These are phyloP conservation scores for Hyparrhenia diplandra DNA, from an alignment of 176 grass and related monocot genomes.

Conservation along the genomic window DNA sequence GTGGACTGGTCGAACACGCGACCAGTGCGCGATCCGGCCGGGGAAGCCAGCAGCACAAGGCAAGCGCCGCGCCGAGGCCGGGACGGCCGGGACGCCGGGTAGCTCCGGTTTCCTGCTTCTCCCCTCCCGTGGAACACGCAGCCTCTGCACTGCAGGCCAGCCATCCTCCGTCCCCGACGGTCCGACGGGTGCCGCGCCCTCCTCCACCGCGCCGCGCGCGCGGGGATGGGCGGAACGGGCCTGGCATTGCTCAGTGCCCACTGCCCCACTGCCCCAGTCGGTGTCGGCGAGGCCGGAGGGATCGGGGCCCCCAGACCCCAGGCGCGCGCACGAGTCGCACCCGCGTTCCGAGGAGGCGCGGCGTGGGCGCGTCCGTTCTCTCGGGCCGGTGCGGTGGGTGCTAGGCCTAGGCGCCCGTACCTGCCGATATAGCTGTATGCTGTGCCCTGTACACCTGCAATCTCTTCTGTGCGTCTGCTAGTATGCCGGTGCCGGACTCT, in stretches of 20 bases:
- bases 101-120: too few species aligned
- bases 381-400: neutral
- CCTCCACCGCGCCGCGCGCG: neutral
- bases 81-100: neutral
- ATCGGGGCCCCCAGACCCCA: constrained; percentile 3
- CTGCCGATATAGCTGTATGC: neutral
- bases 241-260: too few species aligned
- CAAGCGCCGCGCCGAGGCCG: neutral
- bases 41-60: neutral
- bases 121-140: constrained; percentile 23
- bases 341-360: constrained; percentile 21
- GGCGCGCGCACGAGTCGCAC: neutral
- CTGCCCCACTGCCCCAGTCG: neutral
- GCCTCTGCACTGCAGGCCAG: neutral
- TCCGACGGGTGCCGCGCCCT: neutral
- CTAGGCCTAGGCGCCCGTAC: neutral
- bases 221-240: too few species aligned
- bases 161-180: constrained; percentile 3
- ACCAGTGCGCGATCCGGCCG: neutral
- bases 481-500: too few species aligned
- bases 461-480: neutral
- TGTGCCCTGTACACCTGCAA: neutral
- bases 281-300: constrained; percentile 50
- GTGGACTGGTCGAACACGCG: neutral
- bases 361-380: neutral